Evolutionary conservation across 179 eudicot species (phyloP).

Genomic region (Heliamphora pulchella): DNA sequence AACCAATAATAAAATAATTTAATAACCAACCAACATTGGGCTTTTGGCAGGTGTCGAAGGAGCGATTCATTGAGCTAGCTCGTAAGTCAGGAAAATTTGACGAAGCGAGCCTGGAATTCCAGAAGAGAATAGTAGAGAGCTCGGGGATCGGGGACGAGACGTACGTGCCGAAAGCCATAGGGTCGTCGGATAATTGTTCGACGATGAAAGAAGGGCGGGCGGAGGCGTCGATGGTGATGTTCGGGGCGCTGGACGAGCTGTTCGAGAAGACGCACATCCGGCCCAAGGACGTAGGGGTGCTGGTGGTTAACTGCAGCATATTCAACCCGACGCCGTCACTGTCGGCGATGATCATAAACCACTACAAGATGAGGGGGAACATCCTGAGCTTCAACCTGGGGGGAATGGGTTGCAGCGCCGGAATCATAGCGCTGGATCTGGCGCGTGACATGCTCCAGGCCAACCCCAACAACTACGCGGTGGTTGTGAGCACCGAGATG

Average conservation of each 20-base stretch:
- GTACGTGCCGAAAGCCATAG: slow-evolving; percentile 61
- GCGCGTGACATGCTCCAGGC: slow-evolving; percentile 89
- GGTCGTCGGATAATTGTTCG: slow-evolving; percentile 38
- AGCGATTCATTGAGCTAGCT: slow-evolving; percentile 64
- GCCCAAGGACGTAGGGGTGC: slow-evolving; percentile 81
- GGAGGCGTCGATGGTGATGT: slow-evolving; percentile 76
- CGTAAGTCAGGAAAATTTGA: slow-evolving; percentile 77
- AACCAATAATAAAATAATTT: too few species aligned
- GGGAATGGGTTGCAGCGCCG: slow-evolving; percentile 97
- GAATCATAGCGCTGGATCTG: slow-evolving; percentile 66
- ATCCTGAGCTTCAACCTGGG: slow-evolving; percentile 85
- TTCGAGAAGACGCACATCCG: slow-evolving; percentile 64
- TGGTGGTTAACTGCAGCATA: slow-evolving; percentile 92
- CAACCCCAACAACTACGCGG: slow-evolving; percentile 78
- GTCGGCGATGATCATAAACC: slow-evolving; percentile 93
- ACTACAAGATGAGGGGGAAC: slow-evolving; percentile 91
- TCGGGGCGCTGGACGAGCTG: slow-evolving; percentile 89
- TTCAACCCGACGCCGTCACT: slow-evolving; percentile 96
- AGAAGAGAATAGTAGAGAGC: slow-evolving; percentile 48
- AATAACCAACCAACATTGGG: too few species aligned
- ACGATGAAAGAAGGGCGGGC: slow-evolving; percentile 90
- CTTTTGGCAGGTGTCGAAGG: slow-evolving; percentile 50
- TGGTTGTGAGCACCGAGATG: slow-evolving; percentile 91
- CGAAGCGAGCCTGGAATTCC: slow-evolving; percentile 57
- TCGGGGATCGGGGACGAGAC: slow-evolving; percentile 89